Evolutionary conservation across 2,329 filamentous ascomycete species (phyloP), one percentile per base, ranked within the genome.

Genomic region (Neobulgaria alba): DNA sequence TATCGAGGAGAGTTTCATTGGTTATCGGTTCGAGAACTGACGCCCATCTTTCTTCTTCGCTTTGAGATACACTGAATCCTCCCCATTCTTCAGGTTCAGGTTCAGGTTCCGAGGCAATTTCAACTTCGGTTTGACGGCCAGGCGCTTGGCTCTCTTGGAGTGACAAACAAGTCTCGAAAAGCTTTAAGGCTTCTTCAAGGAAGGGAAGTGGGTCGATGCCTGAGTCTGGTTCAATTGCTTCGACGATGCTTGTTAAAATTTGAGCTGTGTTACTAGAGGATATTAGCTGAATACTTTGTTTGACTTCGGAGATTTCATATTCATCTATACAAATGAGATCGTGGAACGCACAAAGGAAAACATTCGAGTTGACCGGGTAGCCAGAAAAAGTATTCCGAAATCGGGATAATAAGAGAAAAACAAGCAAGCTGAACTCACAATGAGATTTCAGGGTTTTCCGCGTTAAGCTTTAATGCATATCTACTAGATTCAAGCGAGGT

Each of bases 11-110:
- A 1, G 77, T 76, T 35, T 71, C 67, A 18, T 75, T 71, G 2
- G 79, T 82, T 18, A 84, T 65, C 0, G 80, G 76, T 48, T 82
- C 78, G 39, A 82, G 67, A n/a, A 86, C 69, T 3, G 69, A 73
- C 14, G 77, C 79, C 72, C 77, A 83, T 52, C 80, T 72, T 45
- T 78, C 77, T 29, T 72, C 60, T 26, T 26, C 23, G 7, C 23
- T 12, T 26, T 26, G 58, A 16, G 34, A 10, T 39, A 18, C 23
- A 12, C 44, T 77, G 15, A 75, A 23, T 71, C 59, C 33, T 58
- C 57, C 10, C 56, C 53, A n/a, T n/a, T n/a, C n/a, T n/a, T 51
- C 41, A 16, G 49, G 38, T 31, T 17, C 36, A 10, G 36, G 23
- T 19, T 39, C 35, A 31, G 23, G 23, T 7, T 26, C 23, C 7